Evolutionary conservation across 495 filamentous ascomycete species (phyloP), one percentile per base, ranked within the genome.

Genomic region (Podospora bellae-mahoneyi): DNA sequence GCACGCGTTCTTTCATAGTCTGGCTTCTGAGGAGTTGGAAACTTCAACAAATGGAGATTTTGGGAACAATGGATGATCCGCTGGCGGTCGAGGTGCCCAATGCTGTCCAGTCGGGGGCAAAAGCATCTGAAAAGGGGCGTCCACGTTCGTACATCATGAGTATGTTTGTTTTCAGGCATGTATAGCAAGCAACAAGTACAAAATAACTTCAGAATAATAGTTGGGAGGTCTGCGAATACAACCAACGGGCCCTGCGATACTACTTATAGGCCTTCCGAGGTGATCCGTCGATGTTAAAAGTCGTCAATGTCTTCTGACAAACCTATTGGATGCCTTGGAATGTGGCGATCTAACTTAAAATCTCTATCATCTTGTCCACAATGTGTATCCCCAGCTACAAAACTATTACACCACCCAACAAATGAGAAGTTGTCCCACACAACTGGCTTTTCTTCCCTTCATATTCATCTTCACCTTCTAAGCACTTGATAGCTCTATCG

Each of bases 401-500:
- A 23, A 23, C 9, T 18, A 16, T 23, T 57, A 7, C 5, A 57
- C 16, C 5, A 5, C 18, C 6, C 5, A 23, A 23, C 54, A 3
- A 57, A 57, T 13, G 16, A 57, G 18, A 18, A n/a, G 6, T 5
- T 18, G 18, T 57, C 54, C 23, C 23, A 23, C 5, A n/a, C 18
- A n/a, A 2, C 54, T 23, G 18, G 9, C 54, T 57, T 57, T 57
- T 57, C 18, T 23, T 23, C 0, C 23, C 23, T 23, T 23, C 23
- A 23, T 23, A 1, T 23, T 23, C 23, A 23, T 23, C 54, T 57
- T 16, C 54, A 13, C 16, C 54, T 18, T 57, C 55, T n/a, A 62
- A 32, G 27, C 27, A 32, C 26, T 62, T 30, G 39, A 48, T 48
- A 95, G 75, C 71, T 88, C 84, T 57, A 94, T 89, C 4, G 87